These are phyloP conservation scores for Leishmania arabica DNA, from an alignment of 208 protist species.

Conservation along the genomic window DNA sequence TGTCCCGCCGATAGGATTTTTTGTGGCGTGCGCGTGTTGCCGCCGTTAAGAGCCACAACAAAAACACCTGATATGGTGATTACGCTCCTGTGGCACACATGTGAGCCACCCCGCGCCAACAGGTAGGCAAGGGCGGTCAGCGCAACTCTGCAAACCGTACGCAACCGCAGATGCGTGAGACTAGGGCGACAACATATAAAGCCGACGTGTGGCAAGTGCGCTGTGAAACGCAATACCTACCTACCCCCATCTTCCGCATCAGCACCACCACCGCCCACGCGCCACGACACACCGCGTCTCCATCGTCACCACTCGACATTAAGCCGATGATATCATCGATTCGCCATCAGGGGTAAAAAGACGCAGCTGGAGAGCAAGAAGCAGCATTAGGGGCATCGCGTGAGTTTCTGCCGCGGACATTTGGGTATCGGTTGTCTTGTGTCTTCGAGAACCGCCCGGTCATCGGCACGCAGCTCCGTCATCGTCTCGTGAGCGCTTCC, in stretches of 20 bases:
- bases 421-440: neutral
- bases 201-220: neutral
- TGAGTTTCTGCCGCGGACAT: neutral
- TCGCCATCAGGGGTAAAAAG: neutral
- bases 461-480: neutral
- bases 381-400: neutral
- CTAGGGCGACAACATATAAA: neutral
- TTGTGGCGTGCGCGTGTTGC: neutral
- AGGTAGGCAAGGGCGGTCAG: neutral
- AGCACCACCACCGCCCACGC: neutral
- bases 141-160: neutral
- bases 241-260: too few species aligned
- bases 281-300: neutral
- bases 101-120: neutral
- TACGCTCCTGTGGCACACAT: neutral
- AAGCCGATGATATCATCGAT: neutral
- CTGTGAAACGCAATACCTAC: neutral
- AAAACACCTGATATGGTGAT: neutral
- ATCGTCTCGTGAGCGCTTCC: conserved; percentile 12
- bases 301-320: neutral
- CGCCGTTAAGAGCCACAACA: neutral
- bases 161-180: neutral
- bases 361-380: neutral
- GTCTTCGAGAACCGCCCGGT: neutral
- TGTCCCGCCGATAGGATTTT: neutral